Evolutionary conservation across 805 yeast species (phyloP), one percentile per base, ranked within the genome.

Genomic region (Monosporozyma aerobia): DNA sequence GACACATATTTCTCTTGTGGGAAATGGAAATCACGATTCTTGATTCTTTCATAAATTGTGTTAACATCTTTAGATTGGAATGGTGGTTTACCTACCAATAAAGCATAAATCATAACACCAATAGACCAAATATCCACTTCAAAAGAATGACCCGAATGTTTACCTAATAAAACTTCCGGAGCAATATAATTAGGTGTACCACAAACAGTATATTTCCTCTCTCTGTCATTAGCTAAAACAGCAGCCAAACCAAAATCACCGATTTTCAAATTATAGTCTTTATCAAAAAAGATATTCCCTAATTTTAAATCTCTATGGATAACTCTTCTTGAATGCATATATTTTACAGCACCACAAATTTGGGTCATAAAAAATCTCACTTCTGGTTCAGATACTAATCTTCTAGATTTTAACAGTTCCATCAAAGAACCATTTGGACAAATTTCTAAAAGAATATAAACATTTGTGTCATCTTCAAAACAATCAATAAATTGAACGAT

Each of bases 211-310:
- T 84, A 87, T 64, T 92, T 89, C 58, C 92, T 82, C 49, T 87
- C 87, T 53, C 77, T 78, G 32, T 78, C 74, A 23, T 80, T 74
- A 44, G 85, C 86, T 56, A 94, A 77, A n/a, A 88, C 85, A 0
- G 97, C 90, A n/a, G 99, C 99, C 55, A 94, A 77, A 33, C 99
- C 99, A 72, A 94, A 94, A 69, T 94, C 99, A 57, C 99, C 99
- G 56, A 94, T 86, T 68, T 94, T 94, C 64, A 92, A 78, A 69
- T 90, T 88, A 96, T 92, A 94, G 47, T 87, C 78, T 9, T 89
- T 87, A 68, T 94, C 99, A 60, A 94, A 85, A 70, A 94, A 92
- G 58, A 94, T 89, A 69, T 94, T 94, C 30, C 99, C 99, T 53
- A 95, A 79, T 72, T 94, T 94, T 67, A 94, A 77, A 69, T 94